Base-by-base conservation (phyloP, 495 filamentous ascomycete species). In the Penicillium verhagenii region DNA sequence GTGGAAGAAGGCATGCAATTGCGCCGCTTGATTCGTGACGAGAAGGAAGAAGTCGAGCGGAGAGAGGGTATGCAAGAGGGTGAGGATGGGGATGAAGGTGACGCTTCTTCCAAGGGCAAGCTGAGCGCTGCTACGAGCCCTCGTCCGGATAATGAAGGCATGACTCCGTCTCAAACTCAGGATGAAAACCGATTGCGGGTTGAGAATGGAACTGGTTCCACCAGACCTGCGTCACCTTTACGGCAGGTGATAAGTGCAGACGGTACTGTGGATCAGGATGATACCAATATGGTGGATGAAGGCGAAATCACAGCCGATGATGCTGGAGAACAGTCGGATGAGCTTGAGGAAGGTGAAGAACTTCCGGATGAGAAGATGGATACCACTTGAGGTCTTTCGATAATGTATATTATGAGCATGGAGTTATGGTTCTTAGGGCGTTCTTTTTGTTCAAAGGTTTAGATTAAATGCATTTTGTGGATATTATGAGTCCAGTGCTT, bases 1-100 rank as follows among this genome's bases (percentile, higher is more conserved):
- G 89, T 96, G 53, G 91, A 92, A 35, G 92, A 97, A 76, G 89
- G 91, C 4, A 89, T 88, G 84, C 80, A 90, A 56, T 79, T 97
- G 60, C 79, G 92, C 45, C 82, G 86, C 28, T 73, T 96, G 61
- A 97, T 98, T 59, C 83, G 90, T 38, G 92, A 97, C 70, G 92
- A 97, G 77, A 97, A 97, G 70, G 94, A 97, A 68, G 94, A 96
- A 72, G 77, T 77, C 8, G 85, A 86, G 65, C 69, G 83, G 39
- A 76, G 81, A 52, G 82, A 96, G 67, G 93, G 93, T 25, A 96
- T 94, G 83, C 81, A 84, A 51, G 82, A 82, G 47, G 80, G 74
- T 63, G 89, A 88, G 57, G 90, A 90, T 43, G 88, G 81, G 0
- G 88, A 88, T 40, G 88, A 90, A 43, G 88, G 82, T 38, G 86